Conservation (phyloP, 495 filamentous ascomycete genomes). For the Lophium mytilinum region DNA sequence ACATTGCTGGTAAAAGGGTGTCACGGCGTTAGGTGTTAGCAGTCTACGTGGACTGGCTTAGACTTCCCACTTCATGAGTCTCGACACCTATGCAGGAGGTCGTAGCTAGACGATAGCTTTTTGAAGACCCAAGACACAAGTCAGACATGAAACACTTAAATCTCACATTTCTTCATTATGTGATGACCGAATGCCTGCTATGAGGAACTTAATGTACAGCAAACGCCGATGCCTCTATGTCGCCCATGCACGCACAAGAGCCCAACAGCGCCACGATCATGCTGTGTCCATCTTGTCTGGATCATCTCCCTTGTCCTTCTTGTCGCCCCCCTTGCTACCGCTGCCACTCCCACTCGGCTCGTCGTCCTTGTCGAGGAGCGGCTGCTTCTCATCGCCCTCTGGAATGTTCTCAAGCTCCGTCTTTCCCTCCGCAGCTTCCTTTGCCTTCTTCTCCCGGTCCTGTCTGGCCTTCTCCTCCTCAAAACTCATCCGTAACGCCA, state of each 20-base stretch:
- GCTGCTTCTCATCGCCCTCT: slow-evolving; percentile 67
- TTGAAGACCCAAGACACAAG: too few species aligned
- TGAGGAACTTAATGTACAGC: slow-evolving; percentile 1
- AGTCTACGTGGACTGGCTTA: too few species aligned
- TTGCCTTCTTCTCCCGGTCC: slow-evolving; percentile 72
- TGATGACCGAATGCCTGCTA: not conserved
- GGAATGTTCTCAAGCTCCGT: slow-evolving; percentile 67
- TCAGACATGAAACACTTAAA: too few species aligned
- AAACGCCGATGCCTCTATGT: slow-evolving; percentile 17
- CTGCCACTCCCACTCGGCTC: slow-evolving; percentile 54
- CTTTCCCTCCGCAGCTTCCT: slow-evolving; percentile 63
- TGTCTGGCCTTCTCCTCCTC: slow-evolving; percentile 94
- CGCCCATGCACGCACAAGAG: not conserved
- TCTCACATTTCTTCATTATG: not conserved
- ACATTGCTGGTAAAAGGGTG: too few species aligned
- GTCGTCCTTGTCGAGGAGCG: slow-evolving; percentile 56
- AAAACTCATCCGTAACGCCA: slow-evolving; percentile 95
- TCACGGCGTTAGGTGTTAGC: too few species aligned
- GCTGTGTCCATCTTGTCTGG: slow-evolving; percentile 86
- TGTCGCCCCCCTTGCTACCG: slow-evolving; percentile 36
- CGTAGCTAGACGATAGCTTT: too few species aligned
- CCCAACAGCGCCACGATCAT: slow-evolving; percentile 29
- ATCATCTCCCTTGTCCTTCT: slow-evolving; percentile 55
- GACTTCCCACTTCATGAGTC: too few species aligned
- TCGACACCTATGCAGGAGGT: too few species aligned